Conservation (phyloP, 495 filamentous ascomycete species). For the Gamarada debralockiae region DNA sequence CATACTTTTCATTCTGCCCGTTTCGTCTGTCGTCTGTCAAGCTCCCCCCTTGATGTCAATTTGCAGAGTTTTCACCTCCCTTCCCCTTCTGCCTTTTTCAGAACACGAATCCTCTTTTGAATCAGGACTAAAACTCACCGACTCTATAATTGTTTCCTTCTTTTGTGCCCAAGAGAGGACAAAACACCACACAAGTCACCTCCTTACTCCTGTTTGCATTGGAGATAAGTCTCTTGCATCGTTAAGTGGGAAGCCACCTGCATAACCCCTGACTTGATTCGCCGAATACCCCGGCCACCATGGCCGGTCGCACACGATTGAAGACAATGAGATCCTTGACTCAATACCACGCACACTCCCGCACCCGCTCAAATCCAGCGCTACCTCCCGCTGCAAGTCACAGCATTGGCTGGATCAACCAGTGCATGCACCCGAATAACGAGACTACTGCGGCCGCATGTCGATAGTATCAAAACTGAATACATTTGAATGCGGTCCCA, state of each 20-base stretch:
- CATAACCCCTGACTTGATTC: conserved; percentile 1
- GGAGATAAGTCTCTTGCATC: background rate
- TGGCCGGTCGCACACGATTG: conserved; percentile 16
- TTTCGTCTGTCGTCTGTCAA: conserved; percentile 8
- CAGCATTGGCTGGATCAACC: conserved; percentile 14
- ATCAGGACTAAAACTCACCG: conserved; percentile 10
- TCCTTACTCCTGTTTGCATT: no score
- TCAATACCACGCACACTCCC: conserved; percentile 12
- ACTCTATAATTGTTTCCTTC: conserved; percentile 4
- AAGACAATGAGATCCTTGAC: background rate
- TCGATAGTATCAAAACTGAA: conserved; percentile 12
- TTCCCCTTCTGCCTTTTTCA: background rate
- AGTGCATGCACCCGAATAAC: conserved; percentile 19
- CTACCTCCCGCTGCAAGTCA: conserved; percentile 15
- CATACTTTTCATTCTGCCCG: conserved; percentile 10
- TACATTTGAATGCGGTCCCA: background rate
- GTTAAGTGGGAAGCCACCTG: conserved; percentile 1
- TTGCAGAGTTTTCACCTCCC: conserved; percentile 23
- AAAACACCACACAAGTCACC: background rate
- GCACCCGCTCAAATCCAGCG: conserved; percentile 16
- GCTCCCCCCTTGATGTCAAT: conserved; percentile 20
- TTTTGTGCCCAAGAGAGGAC: conserved; percentile 6
- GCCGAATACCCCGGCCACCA: background rate
- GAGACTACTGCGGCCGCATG: conserved; percentile 1
- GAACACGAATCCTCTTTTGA: conserved; percentile 4